Base-by-base conservation (phyloP, 192 early-diverging fungal species). In the Glomus cerebriforme region DNA sequence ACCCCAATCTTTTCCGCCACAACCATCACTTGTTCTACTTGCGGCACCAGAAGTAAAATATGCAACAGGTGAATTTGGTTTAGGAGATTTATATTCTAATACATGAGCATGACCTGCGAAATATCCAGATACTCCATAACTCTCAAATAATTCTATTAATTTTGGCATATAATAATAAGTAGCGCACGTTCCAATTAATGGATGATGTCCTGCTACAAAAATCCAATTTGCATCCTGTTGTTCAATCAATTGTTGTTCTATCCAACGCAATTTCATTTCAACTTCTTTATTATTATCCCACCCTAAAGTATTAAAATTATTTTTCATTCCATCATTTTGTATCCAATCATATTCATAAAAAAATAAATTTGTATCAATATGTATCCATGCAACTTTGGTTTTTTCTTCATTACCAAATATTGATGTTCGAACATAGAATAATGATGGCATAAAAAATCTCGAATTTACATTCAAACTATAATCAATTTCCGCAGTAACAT, bases 141-240 rank as follows among this genome's bases (percentile, higher is more conserved):
- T 32, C 13, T 76, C 74, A 24, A 76, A 43, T 34, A 76, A 27
- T 26, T n/a, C 12, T 10, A 15, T 8, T 29, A 76, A 37, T 43
- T 37, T 63, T 15, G 29, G 10, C 74, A 76, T 63, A 13, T 35
- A 29, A 26, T 63, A n/a, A 39, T 17, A 13, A 15, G 0, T 1
- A 9, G n/a, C 24, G 31, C 74, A 76, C 2, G 13, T 9, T 17
- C 74, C 74, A 19, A 76, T 76, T 26, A 76, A 39, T 62, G 74
- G 59, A 63, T 76, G 74, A 63, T 76, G 74, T 35, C 74, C 74
- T 5, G 37, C 39, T 15, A 64, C 74, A 45, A 76, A 45, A 19
- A 76, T 76, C 74, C 74, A 76, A 39, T 76, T 63, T 22, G 74
- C 32, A 39, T 76, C 74, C 37, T 76, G 74, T 34, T 39, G 29